Evolutionary conservation across 345 rosid genomes (phyloP).

Genomic region (Eucalyptus caleyi): DNA sequence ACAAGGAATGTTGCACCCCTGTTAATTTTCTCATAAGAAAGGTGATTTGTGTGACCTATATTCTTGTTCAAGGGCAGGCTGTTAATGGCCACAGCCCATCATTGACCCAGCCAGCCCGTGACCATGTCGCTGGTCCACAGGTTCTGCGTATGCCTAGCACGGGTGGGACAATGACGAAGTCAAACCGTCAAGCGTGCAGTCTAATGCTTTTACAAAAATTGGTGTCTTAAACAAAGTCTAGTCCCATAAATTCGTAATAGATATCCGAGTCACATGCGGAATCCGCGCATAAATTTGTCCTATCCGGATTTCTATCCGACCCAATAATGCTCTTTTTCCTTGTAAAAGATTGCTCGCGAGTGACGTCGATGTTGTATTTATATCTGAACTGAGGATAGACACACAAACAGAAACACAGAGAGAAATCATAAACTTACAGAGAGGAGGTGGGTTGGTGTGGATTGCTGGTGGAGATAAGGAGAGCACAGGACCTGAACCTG

Average conservation of each 20-base stretch:
- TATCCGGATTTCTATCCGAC: neutral
- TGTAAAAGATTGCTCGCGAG: neutral
- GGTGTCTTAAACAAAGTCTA: neutral
- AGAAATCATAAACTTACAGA: slow-evolving; percentile 17
- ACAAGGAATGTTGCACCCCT: neutral
- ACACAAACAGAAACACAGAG: neutral
- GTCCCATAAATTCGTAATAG: neutral
- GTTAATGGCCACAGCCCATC: neutral
- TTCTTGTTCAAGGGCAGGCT: neutral
- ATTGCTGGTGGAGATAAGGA: slow-evolving; percentile 51
- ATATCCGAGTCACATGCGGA: neutral
- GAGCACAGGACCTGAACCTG: slow-evolving; percentile 84
- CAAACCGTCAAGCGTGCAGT: neutral
- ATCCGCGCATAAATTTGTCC: neutral
- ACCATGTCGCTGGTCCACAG: neutral
- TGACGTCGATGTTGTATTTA: neutral
- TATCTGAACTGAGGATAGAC: neutral
- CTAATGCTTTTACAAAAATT: neutral
- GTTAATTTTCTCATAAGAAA: neutral
- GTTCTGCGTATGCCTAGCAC: neutral
- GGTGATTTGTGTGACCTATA: neutral
- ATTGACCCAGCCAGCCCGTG: neutral
- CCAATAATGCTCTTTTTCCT: neutral
- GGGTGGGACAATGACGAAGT: neutral
- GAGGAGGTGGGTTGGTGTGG: neutral